phyloP scores from a whole-genome alignment of 352 stramenopile genomes.

The Globisporangium lucens region DNA sequence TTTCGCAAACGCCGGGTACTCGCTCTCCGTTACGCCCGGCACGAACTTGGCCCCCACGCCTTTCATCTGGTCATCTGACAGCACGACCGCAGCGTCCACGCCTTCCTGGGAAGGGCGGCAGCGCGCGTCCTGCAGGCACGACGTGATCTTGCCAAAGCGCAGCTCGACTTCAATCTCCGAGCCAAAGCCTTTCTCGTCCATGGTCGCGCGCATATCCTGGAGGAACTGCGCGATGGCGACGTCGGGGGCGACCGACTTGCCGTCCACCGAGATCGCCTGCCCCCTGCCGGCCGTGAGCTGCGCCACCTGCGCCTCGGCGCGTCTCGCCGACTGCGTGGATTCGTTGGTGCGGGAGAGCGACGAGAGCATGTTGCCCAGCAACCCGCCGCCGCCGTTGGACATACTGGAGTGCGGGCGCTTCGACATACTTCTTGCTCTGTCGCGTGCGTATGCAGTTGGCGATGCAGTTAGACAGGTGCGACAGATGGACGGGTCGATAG shows the following conservation, averaged over 20 bases:
- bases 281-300: conserved; percentile 69
- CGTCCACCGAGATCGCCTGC: conserved; percentile 71
- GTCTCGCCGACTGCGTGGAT: conserved; percentile 65
- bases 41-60: conserved; percentile 77
- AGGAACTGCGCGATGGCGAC: conserved; percentile 79
- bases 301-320: conserved; percentile 69
- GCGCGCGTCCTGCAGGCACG: conserved; percentile 64
- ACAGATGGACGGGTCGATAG: background rate
- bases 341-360: conserved; percentile 77
- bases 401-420: conserved; percentile 61
- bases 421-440: conserved; percentile 34
- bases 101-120: conserved; percentile 72
- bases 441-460: background rate
- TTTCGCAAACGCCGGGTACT: conserved; percentile 69
- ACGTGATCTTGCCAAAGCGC: conserved; percentile 80
- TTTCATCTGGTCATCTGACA: conserved; percentile 77
- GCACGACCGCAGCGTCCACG: conserved; percentile 65
- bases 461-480: background rate
- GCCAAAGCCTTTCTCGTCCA: conserved; percentile 77
- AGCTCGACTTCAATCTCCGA: conserved; percentile 82
- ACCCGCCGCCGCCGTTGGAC: conserved; percentile 21
- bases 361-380: conserved; percentile 67
- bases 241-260: conserved; percentile 62
- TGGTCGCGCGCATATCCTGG: conserved; percentile 67
- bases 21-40: conserved; percentile 60